A percentile compares a stretch with the other conserved stretches of the same genome.
Evolutionary conservation across 2,329 filamentous ascomycete species (phyloP).

Genomic region (Diaporthe helianthi): DNA sequence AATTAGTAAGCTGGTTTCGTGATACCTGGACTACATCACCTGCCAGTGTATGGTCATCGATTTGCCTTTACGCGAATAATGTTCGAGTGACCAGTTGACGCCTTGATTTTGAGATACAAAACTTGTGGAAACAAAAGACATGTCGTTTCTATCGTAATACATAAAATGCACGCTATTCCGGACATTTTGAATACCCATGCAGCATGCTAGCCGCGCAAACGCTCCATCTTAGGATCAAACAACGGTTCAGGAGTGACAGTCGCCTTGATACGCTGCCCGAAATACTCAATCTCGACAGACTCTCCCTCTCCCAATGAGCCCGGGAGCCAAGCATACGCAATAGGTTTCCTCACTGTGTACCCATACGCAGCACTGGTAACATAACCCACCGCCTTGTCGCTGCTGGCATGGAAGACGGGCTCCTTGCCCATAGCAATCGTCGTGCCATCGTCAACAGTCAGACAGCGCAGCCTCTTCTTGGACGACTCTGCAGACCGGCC

Average conservation of each 20-base stretch:
- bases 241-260: slow-evolving; percentile 60
- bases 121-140: neutral
- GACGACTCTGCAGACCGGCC: slow-evolving; percentile 47
- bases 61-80: too few species aligned
- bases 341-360: slow-evolving; percentile 63
- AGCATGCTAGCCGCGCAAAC: slow-evolving; percentile 25
- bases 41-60: too few species aligned
- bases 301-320: slow-evolving; percentile 53
- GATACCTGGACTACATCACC: too few species aligned
- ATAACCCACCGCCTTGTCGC: slow-evolving; percentile 57
- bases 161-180: too few species aligned
- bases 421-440: slow-evolving; percentile 69
- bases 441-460: slow-evolving; percentile 62
- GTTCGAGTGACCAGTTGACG: too few species aligned
- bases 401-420: slow-evolving; percentile 57
- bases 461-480: slow-evolving; percentile 51
- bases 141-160: neutral
- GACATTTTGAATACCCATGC: too few species aligned
- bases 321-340: slow-evolving; percentile 66
- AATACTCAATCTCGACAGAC: slow-evolving; percentile 67
- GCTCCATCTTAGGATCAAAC: slow-evolving; percentile 44
- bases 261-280: slow-evolving; percentile 59
- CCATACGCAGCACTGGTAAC: slow-evolving; percentile 68
- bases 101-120: neutral
- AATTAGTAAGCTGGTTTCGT: too few species aligned